Evolutionary conservation across 352 stramenopile species (phyloP).

Genomic region (Phytophthora quininea): DNA sequence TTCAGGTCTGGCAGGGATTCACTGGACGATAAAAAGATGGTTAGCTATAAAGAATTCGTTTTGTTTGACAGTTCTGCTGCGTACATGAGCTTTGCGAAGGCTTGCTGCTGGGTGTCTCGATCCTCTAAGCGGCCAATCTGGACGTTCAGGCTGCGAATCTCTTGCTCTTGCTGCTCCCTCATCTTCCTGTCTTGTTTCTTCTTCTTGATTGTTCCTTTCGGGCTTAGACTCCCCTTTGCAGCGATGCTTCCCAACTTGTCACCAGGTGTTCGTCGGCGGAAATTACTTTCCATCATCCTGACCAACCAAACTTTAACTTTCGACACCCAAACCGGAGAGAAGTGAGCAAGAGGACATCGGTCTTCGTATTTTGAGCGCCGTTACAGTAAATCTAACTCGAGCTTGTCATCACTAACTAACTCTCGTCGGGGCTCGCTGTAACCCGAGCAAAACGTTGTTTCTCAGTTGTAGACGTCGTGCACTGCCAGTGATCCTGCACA

Average conservation of each 20-base stretch:
- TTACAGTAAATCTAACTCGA: no score
- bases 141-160: conserved; percentile 47
- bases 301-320: no score
- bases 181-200: conserved; percentile 54
- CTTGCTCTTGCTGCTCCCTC: conserved; percentile 41
- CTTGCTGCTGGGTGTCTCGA: conserved; percentile 68
- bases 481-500: no score
- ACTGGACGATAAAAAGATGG: conserved; percentile 19
- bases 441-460: no score
- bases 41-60: conserved; percentile 1
- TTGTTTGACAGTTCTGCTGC: no score
- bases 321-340: no score
- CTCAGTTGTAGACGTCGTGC: no score
- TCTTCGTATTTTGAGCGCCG: no score
- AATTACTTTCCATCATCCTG: conserved; percentile 32
- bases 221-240: conserved; percentile 16
- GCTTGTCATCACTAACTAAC: no score
- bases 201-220: conserved; percentile 44
- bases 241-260: conserved; percentile 10
- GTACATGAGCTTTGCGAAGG: conserved; percentile 56
- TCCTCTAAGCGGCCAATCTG: conserved; percentile 68
- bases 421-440: no score
- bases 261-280: conserved; percentile 10
- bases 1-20: conserved; percentile 46
- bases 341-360: no score